Conservation (phyloP, 352 stramenopile genomes). For the Globisporangium yorkense region DNA sequence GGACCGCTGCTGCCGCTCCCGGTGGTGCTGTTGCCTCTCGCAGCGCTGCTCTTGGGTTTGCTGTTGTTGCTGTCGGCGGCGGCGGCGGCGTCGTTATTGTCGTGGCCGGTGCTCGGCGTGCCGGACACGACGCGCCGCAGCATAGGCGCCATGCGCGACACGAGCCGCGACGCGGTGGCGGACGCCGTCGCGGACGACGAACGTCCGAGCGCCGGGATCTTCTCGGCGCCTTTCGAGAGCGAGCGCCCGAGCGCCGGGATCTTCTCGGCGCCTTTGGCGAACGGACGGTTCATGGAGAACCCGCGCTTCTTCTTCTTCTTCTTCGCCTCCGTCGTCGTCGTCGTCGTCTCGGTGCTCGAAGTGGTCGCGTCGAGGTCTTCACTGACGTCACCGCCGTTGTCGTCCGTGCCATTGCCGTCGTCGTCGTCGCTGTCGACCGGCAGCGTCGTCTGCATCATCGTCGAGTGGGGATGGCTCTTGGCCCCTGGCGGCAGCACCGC, state of each 20-base stretch:
- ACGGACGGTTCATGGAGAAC: slow-evolving; percentile 31
- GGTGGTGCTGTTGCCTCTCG: not conserved
- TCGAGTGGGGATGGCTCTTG: not conserved
- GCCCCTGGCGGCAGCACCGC: not conserved
- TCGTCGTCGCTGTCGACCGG: slow-evolving; percentile 2
- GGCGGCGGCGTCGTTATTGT: not conserved
- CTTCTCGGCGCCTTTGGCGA: slow-evolving; percentile 18
- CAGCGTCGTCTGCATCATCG: slow-evolving; percentile 1
- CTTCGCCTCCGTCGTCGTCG: not conserved
- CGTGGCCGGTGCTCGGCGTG: not conserved
- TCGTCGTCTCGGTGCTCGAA: not conserved
- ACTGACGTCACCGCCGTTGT: not conserved
- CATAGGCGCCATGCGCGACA: slow-evolving; percentile 62
- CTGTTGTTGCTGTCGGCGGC: not conserved
- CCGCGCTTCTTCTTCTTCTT: slow-evolving; percentile 23
- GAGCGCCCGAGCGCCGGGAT: slow-evolving; percentile 22
- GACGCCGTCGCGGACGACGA: slow-evolving; percentile 24
- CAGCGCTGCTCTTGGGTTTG: not conserved
- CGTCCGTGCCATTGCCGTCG: slow-evolving; percentile 6
- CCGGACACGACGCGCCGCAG: slow-evolving; percentile 20
- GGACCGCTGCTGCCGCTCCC: not conserved
- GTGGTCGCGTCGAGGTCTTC: not conserved
- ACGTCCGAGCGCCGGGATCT: slow-evolving; percentile 10
- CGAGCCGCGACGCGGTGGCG: slow-evolving; percentile 34
- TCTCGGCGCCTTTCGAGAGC: slow-evolving; percentile 18